These are phyloP conservation scores for Hyaloscypha hepaticicola DNA, from an alignment of 495 filamentous ascomycete species.

Conservation along the genomic window DNA sequence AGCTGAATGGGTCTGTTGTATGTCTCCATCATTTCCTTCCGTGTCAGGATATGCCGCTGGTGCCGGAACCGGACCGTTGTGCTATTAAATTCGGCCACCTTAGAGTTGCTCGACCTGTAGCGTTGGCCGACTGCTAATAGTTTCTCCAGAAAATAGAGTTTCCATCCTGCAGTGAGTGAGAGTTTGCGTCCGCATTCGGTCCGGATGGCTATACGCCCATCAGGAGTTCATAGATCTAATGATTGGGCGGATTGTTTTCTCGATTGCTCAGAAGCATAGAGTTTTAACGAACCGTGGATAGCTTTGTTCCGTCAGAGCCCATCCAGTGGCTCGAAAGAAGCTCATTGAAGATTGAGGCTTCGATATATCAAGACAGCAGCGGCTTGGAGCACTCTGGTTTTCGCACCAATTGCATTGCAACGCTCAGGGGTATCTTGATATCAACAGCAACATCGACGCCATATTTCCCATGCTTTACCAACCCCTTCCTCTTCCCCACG, in stretches of 20 bases:
- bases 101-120: background rate
- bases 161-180: background rate
- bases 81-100: background rate
- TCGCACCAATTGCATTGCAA: background rate
- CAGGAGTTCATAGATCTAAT: background rate
- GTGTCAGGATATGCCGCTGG: background rate
- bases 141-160: background rate
- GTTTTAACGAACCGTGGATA: background rate
- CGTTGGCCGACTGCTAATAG: background rate
- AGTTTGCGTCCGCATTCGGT: background rate
- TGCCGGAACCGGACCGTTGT: background rate
- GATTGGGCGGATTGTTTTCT: background rate
- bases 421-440: conserved; percentile 20
- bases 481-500: conserved; percentile 40
- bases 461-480: conserved; percentile 10
- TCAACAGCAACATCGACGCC: background rate
- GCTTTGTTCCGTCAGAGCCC: background rate
- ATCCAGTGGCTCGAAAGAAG: background rate
- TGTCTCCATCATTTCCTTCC: background rate
- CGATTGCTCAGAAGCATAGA: background rate
- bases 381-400: no score
- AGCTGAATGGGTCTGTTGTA: background rate
- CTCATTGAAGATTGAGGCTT: background rate
- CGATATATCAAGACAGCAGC: background rate
- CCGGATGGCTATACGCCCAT: background rate